Conservation (phyloP, 108 stramenopile genomes). For the Discostella stelligeroides region DNA sequence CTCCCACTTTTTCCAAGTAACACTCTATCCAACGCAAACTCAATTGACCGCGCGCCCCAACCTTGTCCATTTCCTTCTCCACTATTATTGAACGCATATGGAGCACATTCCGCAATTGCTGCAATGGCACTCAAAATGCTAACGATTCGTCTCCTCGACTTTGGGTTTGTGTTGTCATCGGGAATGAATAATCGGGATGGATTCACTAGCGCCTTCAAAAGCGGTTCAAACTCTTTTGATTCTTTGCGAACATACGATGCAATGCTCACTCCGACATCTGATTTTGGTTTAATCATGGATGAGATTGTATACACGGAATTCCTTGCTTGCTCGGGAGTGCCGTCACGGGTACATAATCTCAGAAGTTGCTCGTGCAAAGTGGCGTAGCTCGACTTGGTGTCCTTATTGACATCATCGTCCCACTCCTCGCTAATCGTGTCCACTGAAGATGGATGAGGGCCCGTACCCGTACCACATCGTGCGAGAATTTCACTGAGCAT, state of each 20-base stretch:
- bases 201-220: conserved; percentile 64
- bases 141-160: conserved; percentile 54
- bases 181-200: conserved; percentile 58
- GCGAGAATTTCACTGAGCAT: conserved; percentile 71
- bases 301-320: conserved; percentile 74
- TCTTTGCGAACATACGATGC: conserved; percentile 36
- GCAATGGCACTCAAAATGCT: conserved; percentile 69
- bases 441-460: conserved; percentile 49
- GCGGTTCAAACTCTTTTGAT: conserved; percentile 50
- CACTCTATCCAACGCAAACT: conserved; percentile 67
- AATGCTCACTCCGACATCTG: conserved; percentile 20
- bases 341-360: conserved; percentile 64
- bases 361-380: conserved; percentile 53
- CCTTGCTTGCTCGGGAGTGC: conserved; percentile 82
- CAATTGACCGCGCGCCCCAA: conserved; percentile 60
- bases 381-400: conserved; percentile 22
- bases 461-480: conserved; percentile 12
- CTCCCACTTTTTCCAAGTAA: conserved; percentile 50
- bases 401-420: conserved; percentile 3
- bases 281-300: conserved; percentile 50
- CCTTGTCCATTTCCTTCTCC: conserved; percentile 35
- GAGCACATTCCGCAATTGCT: conserved; percentile 68
- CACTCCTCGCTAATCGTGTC: conserved; percentile 17
- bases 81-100: conserved; percentile 58
- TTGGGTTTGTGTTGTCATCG: conserved; percentile 40